These are phyloP conservation scores for Cenococcum geophilum DNA, from an alignment of 495 filamentous ascomycete species.

Conservation along the genomic window DNA sequence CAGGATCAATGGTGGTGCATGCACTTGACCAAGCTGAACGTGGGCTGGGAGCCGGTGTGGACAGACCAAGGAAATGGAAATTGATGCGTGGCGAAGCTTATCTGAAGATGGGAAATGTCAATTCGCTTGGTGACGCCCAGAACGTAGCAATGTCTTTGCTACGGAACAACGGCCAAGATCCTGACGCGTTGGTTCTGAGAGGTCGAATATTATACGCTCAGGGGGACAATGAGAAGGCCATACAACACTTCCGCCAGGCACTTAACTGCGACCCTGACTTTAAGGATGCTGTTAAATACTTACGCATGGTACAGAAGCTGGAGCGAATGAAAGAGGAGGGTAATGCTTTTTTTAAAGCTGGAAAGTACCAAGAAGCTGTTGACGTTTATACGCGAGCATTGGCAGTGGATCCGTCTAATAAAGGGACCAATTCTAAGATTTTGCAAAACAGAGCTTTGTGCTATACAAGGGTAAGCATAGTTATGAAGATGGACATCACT, in stretches of 20 bases:
- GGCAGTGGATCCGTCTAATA: constrained; percentile 82
- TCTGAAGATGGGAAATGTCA: constrained; percentile 83
- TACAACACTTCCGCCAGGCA: constrained; percentile 88
- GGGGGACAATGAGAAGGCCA: constrained; percentile 90
- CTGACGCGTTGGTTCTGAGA: constrained; percentile 85
- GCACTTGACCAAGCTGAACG: constrained; percentile 85
- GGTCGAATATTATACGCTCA: constrained; percentile 82
- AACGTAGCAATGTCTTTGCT: constrained; percentile 84
- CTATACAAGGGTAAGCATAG: constrained; percentile 48
- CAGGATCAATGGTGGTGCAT: constrained; percentile 85
- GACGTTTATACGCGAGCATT: constrained; percentile 80
- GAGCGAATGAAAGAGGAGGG: constrained; percentile 91
- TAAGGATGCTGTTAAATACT: constrained; percentile 73
- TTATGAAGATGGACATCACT: background rate
- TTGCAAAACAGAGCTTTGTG: constrained; percentile 87
- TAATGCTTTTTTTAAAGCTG: constrained; percentile 81
- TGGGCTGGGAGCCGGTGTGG: constrained; percentile 63
- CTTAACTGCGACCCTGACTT: constrained; percentile 88
- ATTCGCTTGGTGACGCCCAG: constrained; percentile 84
- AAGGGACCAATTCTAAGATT: constrained; percentile 89
- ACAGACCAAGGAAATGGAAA: constrained; percentile 84
- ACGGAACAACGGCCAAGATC: constrained; percentile 79
- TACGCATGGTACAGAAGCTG: constrained; percentile 82
- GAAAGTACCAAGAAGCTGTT: constrained; percentile 68
- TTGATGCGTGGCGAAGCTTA: constrained; percentile 91